These are phyloP conservation scores for Hygrocybe coccinea DNA, from an alignment of 768 basidiomycete species.

Conservation along the genomic window DNA sequence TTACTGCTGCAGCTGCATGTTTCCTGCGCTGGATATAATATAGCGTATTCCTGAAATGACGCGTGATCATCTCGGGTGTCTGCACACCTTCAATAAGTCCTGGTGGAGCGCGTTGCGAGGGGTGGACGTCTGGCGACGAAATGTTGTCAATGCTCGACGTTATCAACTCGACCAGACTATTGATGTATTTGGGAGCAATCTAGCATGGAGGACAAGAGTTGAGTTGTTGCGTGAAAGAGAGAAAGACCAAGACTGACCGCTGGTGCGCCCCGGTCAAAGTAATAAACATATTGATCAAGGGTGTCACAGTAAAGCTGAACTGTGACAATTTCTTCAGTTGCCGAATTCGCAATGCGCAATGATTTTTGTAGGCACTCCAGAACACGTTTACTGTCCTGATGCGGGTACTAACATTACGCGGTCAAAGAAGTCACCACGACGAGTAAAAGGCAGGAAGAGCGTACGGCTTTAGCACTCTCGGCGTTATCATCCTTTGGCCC, in stretches of 20 bases:
- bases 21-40: constrained; percentile 78
- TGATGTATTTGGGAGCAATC: constrained; percentile 95
- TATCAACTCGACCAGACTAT: constrained; percentile 93
- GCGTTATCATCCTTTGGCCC: constrained; percentile 37
- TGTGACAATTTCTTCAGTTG: constrained; percentile 94
- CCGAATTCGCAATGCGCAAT: constrained; percentile 90
- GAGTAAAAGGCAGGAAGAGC: constrained; percentile 29
- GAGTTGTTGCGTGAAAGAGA: neutral
- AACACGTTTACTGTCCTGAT: constrained; percentile 94
- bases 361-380: constrained; percentile 97
- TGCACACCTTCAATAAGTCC: constrained; percentile 90
- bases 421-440: constrained; percentile 3
- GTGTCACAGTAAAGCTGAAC: constrained; percentile 96
- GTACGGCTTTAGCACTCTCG: constrained; percentile 50
- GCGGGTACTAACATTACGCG: constrained; percentile 55
- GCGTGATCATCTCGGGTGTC: constrained; percentile 87
- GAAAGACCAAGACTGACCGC: constrained; percentile 53
- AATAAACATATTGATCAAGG: constrained; percentile 92
- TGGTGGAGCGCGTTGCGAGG: constrained; percentile 79
- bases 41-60: constrained; percentile 92
- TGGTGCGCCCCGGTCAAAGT: constrained; percentile 88
- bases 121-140: constrained; percentile 80
- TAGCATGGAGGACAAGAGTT: constrained; percentile 27
- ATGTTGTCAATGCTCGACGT: constrained; percentile 92
- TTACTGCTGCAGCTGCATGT: constrained; percentile 36